Conservation (phyloP, 768 basidiomycete genomes). For the Erythrobasidium yunnanense region DNA sequence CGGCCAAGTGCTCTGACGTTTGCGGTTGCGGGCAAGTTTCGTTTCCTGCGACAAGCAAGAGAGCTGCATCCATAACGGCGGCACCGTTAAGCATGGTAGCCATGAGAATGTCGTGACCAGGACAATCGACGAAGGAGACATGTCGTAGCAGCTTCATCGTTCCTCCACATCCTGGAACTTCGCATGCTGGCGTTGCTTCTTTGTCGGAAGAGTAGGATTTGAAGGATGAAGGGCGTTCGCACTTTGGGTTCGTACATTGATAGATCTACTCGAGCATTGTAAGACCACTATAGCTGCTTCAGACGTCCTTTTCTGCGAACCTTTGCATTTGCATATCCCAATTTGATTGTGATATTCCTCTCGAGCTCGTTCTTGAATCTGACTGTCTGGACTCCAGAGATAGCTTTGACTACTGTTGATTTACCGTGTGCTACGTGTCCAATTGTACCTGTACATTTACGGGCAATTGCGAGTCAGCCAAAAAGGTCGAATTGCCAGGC, state of each 20-base stretch:
- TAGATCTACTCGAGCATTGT: conserved; percentile 75
- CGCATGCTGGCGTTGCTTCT: conserved; percentile 85
- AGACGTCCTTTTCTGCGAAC: conserved; percentile 46
- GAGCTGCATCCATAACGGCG: conserved; percentile 97
- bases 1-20: conserved; percentile 94
- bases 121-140: conserved; percentile 89
- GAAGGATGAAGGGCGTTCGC: conserved; percentile 88
- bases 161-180: conserved; percentile 78
- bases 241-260: conserved; percentile 87
- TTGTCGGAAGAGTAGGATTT: conserved; percentile 86
- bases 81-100: conserved; percentile 99
- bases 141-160: conserved; percentile 87
- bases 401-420: conserved; percentile 94
- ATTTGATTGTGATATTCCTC: conserved; percentile 96
- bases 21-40: conserved; percentile 99
- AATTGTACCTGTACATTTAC: conserved; percentile 63
- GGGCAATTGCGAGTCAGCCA: neutral
- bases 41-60: conserved; percentile 90
- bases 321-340: conserved; percentile 98
- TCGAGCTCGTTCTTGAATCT: conserved; percentile 99
- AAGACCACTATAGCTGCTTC: too few species aligned
- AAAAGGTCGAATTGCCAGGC: conserved; percentile 14
- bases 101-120: conserved; percentile 96
- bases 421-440: conserved; percentile 98
- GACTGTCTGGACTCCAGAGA: conserved; percentile 95